phyloP scores from a whole-genome alignment of 139 green algal genomes.

The Micractinium sp. region DNA sequence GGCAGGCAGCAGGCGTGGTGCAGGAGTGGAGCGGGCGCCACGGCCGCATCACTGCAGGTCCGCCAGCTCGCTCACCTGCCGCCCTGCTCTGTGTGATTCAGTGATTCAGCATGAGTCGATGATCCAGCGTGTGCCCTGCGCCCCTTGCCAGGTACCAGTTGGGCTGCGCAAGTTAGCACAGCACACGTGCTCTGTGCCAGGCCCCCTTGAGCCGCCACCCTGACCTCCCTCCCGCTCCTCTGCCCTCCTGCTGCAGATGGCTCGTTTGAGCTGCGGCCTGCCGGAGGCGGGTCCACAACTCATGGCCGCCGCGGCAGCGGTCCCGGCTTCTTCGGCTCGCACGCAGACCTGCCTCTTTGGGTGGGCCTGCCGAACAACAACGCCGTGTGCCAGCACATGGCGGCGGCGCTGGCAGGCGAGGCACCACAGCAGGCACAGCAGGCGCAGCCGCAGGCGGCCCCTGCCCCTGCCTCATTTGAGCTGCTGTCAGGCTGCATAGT shows the following conservation, averaged over 20 bases:
- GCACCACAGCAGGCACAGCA: background rate
- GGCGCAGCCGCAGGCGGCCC: background rate
- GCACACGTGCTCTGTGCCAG: background rate
- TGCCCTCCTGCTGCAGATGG: background rate
- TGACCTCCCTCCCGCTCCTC: background rate
- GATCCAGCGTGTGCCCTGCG: too few relatives aligned
- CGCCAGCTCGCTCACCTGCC: too few relatives aligned
- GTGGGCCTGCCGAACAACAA: slow-evolving; percentile 18
- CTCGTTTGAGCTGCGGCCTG: background rate
- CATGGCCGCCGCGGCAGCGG: background rate
- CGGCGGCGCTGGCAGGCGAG: background rate
- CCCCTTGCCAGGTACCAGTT: too few relatives aligned
- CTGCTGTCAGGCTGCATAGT: background rate
- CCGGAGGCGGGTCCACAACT: background rate
- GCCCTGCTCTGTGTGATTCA: too few relatives aligned
- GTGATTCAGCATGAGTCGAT: too few relatives aligned
- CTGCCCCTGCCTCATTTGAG: background rate
- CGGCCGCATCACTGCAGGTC: background rate
- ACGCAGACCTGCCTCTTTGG: background rate
- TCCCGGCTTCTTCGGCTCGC: slow-evolving; percentile 7
- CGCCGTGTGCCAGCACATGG: slow-evolving; percentile 11
- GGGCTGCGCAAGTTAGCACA: background rate
- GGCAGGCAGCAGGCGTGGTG: slow-evolving; percentile 10
- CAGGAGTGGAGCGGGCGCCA: slow-evolving; percentile 11
- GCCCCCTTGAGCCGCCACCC: too few relatives aligned